Evolutionary conservation across 164 flowering plant species (phyloP).

Genomic region (Nymphaea thermarum): DNA sequence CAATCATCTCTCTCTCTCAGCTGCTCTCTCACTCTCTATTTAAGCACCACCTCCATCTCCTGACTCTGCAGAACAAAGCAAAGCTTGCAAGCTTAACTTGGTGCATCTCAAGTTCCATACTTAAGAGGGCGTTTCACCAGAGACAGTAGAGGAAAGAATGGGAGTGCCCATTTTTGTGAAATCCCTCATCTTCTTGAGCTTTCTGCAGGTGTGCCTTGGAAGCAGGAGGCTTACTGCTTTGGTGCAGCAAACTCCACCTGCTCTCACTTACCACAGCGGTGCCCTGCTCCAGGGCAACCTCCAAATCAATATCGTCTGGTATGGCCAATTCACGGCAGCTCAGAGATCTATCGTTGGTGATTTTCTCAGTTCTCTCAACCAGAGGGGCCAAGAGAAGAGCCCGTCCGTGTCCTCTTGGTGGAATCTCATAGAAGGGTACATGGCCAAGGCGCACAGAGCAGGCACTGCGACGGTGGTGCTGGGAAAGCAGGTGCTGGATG

Average conservation of each 20-base stretch:
- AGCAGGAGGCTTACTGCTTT: slow-evolving; percentile 21
- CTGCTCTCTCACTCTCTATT: too few relatives aligned
- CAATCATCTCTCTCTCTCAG: too few relatives aligned
- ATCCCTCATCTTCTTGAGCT: too few relatives aligned
- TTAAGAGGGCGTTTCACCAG: too few relatives aligned
- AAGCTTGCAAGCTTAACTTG: too few relatives aligned
- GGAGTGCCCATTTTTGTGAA: too few relatives aligned
- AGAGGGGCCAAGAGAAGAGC: not conserved
- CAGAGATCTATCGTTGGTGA: slow-evolving; percentile 54
- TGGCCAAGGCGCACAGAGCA: slow-evolving; percentile 4
- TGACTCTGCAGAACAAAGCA: too few relatives aligned
- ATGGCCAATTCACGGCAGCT: slow-evolving; percentile 36
- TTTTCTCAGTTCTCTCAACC: slow-evolving; percentile 42
- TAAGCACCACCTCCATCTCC: too few relatives aligned
- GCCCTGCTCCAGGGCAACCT: slow-evolving; percentile 42
- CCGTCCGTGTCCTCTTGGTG: slow-evolving; percentile 65
- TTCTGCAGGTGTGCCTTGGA: too few relatives aligned
- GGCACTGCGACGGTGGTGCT: slow-evolving; percentile 27
- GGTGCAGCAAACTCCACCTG: slow-evolving; percentile 27
- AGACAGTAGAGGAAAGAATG: too few relatives aligned
- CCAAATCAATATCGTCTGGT: slow-evolving; percentile 51
- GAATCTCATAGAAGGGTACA: slow-evolving; percentile 47
- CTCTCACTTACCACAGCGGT: slow-evolving; percentile 57
- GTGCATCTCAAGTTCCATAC: too few relatives aligned
- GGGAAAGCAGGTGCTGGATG: slow-evolving; percentile 36